phyloP scores from a whole-genome alignment of 768 basidiomycete genomes.

The Chlorophyllum brunneum region DNA sequence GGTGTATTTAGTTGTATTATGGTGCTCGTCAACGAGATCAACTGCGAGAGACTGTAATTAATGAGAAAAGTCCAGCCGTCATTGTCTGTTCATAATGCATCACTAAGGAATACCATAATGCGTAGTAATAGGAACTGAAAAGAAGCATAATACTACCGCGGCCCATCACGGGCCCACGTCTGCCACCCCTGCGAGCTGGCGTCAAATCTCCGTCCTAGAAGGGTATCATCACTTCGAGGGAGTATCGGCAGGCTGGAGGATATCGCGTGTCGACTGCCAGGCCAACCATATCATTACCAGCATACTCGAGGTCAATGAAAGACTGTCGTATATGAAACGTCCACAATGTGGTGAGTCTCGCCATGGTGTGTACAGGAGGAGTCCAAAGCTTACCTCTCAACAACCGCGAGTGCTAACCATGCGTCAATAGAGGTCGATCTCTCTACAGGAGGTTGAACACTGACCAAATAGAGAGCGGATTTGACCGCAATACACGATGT shows the following conservation, averaged over 20 bases:
- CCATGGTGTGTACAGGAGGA: background rate
- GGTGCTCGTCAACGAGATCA: too few relatives aligned
- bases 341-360: background rate
- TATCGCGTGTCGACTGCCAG: slow-evolving; percentile 45
- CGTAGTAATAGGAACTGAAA: too few relatives aligned
- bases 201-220: too few relatives aligned
- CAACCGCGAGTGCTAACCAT: slow-evolving; percentile 34
- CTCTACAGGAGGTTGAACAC: background rate
- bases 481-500: slow-evolving; percentile 52
- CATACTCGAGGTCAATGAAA: slow-evolving; percentile 46
- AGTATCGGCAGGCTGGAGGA: slow-evolving; percentile 14
- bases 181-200: too few relatives aligned
- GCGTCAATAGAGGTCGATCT: slow-evolving; percentile 19
- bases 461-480: slow-evolving; percentile 51
- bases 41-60: background rate
- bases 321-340: slow-evolving; percentile 23
- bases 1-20: too few relatives aligned
- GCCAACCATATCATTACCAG: slow-evolving; percentile 45
- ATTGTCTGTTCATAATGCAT: too few relatives aligned
- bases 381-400: slow-evolving; percentile 41
- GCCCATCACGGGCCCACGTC: too few relatives aligned
- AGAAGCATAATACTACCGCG: too few relatives aligned
- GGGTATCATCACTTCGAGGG: background rate
- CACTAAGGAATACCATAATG: too few relatives aligned
- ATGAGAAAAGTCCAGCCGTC: background rate